phyloP scores from a whole-genome alignment of 768 basidiomycete species.

The Pleurotus cornucopiae region DNA sequence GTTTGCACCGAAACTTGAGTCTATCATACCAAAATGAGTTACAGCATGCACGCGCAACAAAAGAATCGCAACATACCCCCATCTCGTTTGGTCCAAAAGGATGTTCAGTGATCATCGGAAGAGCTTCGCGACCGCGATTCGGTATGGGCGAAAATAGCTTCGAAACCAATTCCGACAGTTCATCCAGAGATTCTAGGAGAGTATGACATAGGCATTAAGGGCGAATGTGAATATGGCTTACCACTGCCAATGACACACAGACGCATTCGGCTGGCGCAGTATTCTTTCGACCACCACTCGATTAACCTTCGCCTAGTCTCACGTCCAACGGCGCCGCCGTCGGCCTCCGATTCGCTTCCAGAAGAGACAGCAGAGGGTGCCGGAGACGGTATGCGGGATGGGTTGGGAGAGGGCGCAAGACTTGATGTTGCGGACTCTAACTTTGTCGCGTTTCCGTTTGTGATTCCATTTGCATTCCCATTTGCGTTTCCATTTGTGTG shows the following conservation, averaged over 20 bases:
- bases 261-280: conserved; percentile 80
- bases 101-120: conserved; percentile 65
- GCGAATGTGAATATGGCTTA: conserved; percentile 19
- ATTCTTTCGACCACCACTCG: conserved; percentile 82
- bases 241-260: conserved; percentile 79
- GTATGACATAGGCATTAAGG: background rate
- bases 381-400: conserved; percentile 57
- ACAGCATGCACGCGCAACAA: conserved; percentile 9
- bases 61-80: conserved; percentile 46
- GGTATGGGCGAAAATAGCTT: conserved; percentile 67
- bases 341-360: conserved; percentile 59
- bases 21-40: conserved; percentile 32
- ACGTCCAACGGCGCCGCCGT: conserved; percentile 73
- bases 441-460: conserved; percentile 14
- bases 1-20: conserved; percentile 85
- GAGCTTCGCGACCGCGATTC: conserved; percentile 57
- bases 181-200: conserved; percentile 66
- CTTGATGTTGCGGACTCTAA: conserved; percentile 24
- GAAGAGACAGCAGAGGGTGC: conserved; percentile 50
- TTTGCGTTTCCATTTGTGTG: conserved; percentile 8
- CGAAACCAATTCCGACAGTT: conserved; percentile 58
- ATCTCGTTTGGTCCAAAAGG: conserved; percentile 70
- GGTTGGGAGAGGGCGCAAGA: conserved; percentile 36
- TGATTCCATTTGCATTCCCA: no score
- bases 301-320: conserved; percentile 76